phyloP scores from a whole-genome alignment of 257 asterid genomes.

The Penstemon barbatus region DNA sequence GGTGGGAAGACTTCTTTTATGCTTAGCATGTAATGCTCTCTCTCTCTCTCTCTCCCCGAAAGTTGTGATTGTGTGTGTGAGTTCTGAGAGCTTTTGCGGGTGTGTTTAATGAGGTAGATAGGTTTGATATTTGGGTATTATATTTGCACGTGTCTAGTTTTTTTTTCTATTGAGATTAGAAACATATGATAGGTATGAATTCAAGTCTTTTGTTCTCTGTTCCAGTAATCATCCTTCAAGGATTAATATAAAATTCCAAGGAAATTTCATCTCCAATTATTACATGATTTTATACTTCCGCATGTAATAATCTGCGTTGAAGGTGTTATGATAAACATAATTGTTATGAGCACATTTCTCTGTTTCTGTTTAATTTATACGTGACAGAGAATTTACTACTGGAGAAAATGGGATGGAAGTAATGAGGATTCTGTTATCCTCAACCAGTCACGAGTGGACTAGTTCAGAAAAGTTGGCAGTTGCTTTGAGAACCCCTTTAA shows the following conservation, averaged over 20 bases:
- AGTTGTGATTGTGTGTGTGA: neutral
- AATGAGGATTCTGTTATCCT: conserved; percentile 54
- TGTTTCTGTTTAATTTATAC: conserved; percentile 27
- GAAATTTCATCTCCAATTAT: conserved; percentile 10
- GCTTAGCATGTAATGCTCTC: too few species aligned
- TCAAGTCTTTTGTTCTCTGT: conserved; percentile 2
- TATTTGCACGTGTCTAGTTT: neutral
- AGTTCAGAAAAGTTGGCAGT: conserved; percentile 48
- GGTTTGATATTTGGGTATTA: neutral
- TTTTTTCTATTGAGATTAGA: neutral
- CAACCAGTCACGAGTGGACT: conserved; percentile 62
- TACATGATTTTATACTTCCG: neutral
- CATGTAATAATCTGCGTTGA: neutral
- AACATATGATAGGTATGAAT: neutral
- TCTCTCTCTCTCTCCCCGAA: too few species aligned
- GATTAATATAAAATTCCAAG: neutral
- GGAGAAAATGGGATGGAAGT: conserved; percentile 72
- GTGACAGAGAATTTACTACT: conserved; percentile 50
- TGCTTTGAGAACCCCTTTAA: conserved; percentile 55
- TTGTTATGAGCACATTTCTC: conserved; percentile 21
- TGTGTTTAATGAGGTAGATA: conserved; percentile 17
- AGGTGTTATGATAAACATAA: conserved; percentile 11
- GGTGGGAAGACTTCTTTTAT: too few species aligned
- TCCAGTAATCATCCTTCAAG: neutral
- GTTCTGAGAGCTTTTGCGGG: neutral